Base-by-base conservation (phyloP, 306 rosid genomes). In the Vachellia collinsii region DNA sequence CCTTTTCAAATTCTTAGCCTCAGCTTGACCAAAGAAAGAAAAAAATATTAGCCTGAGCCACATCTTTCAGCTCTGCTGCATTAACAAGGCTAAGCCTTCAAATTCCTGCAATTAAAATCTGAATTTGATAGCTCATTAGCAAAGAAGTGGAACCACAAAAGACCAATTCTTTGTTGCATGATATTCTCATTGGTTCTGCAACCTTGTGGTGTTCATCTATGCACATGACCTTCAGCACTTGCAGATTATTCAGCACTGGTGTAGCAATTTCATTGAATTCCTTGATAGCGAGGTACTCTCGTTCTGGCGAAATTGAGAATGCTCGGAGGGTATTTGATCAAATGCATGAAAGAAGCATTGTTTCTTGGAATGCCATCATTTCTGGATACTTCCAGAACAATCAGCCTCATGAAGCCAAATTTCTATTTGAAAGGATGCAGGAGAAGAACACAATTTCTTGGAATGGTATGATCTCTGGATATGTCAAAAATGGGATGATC, bases 21-120 rank as follows among this genome's bases (percentile, higher is more conserved):
- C 87, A 5, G 94, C 94, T 51, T 51, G 22, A 93, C 93, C 3
- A 19, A 51, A 5, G 17, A 51, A 51, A 5, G 17, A 17, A 51
- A 51, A 17, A 5, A 16, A 10, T 12, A 17, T 47, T 47, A 7
- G 23, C 59, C 23, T 53, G 59, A 20, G 91, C 93, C 20, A 77
- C 36, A 87, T 93, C 96, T 73, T 77, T 81, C n/a, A 91, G 74
- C 78, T 88, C 93, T 62, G 93, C 91, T 62, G 94, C 90, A 76
- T 95, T 93, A 96, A 90, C 79, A 91, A 76, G 83, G 93, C 88
- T 29, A 91, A 80, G 87, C 93, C 98, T 70, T 87, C 85, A 95
- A 72, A 58, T 84, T 83, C 50, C 73, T 20, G 46, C 99, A 93
- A 7, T 61, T 80, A 19, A 67, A 11, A 0, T 83, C 87, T 72